Evolutionary conservation across 345 rosid species (phyloP), one percentile per base, ranked within the genome.

Genomic region (Eucalyptus rudis): DNA sequence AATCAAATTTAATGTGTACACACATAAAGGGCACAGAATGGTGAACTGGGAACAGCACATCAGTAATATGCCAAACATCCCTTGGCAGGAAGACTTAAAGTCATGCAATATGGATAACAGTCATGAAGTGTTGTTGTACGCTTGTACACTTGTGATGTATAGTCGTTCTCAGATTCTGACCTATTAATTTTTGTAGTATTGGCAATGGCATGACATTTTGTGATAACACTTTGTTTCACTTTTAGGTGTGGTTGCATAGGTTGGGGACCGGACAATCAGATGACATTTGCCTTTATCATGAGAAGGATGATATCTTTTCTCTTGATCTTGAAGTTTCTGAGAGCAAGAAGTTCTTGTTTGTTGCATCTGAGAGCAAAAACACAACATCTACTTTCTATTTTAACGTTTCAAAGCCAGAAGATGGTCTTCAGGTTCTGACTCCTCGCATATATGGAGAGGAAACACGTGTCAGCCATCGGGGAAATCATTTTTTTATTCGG

Each of bases 231-330:
- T 88, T 84, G 64, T 91, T 88, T 91, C 54, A 52, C 80, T 90
- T 51, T 62, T 90, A 97, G 99, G 98, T 91, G 66, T 97, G 99
- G 99, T 92, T 96, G 87, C 99, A 97, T 92, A 95, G 94, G 94
- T 86, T 97, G 94, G 99, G 94, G 87, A 92, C 97, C 6, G 96
- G 94, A 51, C 99, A 95, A 68, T 91, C 94, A 54, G 93, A 88
- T 90, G 99, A 97, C 90, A 80, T 89, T 27, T 94, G 98, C 93
- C 96, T 97, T 87, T 96, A 96, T 90, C 98, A 96, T 59, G 99
- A 97, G 93, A 93, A 96, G 92, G 98, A 97, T 93, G 98, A 96
- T 86, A 96, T 91, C 92, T 97, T 95, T 92, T 93, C 96, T 89
- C 91, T 97, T 89, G 94, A 86, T 86, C 96, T 97, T 86, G 87